Evolutionary conservation across 2,329 filamentous ascomycete genomes (phyloP).

Genomic region (Thermomyces lanuginosus): DNA sequence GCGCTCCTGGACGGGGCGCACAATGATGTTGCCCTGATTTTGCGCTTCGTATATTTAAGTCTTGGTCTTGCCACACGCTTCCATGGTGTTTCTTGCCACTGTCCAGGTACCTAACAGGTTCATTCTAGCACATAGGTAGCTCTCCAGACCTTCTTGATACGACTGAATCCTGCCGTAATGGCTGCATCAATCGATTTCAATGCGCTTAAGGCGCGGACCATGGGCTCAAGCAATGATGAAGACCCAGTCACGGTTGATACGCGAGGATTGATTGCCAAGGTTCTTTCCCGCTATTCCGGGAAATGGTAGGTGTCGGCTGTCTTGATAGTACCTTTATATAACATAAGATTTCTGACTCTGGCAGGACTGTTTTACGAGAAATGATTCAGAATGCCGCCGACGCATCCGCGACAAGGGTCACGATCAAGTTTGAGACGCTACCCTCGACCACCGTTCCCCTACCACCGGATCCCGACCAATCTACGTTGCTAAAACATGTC

Average conservation of each 20-base stretch:
- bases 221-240: conserved; percentile 74
- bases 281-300: conserved; percentile 86
- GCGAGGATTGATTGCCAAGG: conserved; percentile 90
- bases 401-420: conserved; percentile 76
- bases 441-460: conserved; percentile 64
- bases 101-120: too few relatives aligned
- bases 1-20: too few relatives aligned
- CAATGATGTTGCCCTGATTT: too few relatives aligned
- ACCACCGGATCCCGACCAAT: conserved; percentile 48
- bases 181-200: conserved; percentile 51
- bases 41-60: too few relatives aligned
- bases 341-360: conserved; percentile 7
- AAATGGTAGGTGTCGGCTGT: conserved; percentile 59
- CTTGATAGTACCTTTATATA: not conserved
- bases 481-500: conserved; percentile 63
- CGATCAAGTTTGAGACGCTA: conserved; percentile 78
- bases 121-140: too few relatives aligned
- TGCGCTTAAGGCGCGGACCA: conserved; percentile 67
- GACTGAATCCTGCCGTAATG: conserved; percentile 32
- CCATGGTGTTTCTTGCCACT: too few relatives aligned
- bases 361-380: conserved; percentile 56
- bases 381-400: conserved; percentile 98
- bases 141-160: too few relatives aligned
- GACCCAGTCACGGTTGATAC: conserved; percentile 98
- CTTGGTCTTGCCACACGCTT: too few relatives aligned